phyloP scores from a whole-genome alignment of 768 basidiomycete species.

The Rhizopogon roseolus region DNA sequence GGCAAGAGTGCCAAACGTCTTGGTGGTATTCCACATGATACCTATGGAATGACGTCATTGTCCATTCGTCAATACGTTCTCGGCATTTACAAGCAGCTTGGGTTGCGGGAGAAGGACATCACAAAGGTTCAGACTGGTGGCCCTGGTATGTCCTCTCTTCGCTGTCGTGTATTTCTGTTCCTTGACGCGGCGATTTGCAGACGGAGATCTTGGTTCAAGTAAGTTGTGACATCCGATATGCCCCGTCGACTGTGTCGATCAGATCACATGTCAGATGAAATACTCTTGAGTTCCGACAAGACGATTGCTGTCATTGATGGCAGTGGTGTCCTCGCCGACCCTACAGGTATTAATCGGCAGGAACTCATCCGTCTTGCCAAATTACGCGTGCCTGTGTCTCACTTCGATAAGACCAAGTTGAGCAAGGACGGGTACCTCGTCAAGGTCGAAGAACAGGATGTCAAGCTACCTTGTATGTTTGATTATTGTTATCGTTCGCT shows the following conservation, averaged over 20 bases:
- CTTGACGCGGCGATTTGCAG: conserved; percentile 28
- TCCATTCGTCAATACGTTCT: conserved; percentile 94
- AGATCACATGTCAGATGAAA: conserved; percentile 64
- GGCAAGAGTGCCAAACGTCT: conserved; percentile 89
- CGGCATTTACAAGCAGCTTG: conserved; percentile 92
- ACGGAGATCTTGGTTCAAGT: conserved; percentile 98
- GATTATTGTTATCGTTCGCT: not conserved
- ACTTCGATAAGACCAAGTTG: conserved; percentile 83
- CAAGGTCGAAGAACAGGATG: conserved; percentile 88
- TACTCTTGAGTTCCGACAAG: conserved; percentile 91
- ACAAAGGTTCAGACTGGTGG: conserved; percentile 98
- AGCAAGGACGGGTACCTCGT: conserved; percentile 93
- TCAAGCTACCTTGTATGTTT: conserved; percentile 81
- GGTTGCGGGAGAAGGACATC: conserved; percentile 89
- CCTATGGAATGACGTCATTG: conserved; percentile 91
- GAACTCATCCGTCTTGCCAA: conserved; percentile 91
- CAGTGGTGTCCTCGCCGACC: conserved; percentile 91
- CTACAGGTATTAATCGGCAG: conserved; percentile 77
- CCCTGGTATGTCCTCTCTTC: conserved; percentile 49
- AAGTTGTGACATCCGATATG: conserved; percentile 25
- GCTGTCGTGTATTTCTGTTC: not conserved
- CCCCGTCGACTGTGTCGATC: not conserved
- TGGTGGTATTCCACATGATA: conserved; percentile 90
- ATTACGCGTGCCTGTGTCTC: conserved; percentile 67
- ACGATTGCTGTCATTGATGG: conserved; percentile 96